These are phyloP conservation scores for Cochlearia excelsa DNA, from an alignment of 345 rosid genomes.

Conservation along the genomic window DNA sequence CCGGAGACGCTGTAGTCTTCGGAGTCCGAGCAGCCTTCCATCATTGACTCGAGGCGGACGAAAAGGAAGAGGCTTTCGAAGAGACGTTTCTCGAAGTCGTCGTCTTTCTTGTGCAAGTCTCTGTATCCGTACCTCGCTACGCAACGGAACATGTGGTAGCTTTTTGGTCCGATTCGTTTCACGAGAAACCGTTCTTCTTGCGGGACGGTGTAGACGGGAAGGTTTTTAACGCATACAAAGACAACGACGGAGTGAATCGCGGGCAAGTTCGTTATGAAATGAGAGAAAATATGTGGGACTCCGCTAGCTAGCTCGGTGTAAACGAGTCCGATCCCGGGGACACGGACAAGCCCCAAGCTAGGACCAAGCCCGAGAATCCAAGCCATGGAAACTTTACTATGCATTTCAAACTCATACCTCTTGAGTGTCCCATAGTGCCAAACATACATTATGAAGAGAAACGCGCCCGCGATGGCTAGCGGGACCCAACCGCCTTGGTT, in stretches of 20 bases:
- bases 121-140: constrained; percentile 74
- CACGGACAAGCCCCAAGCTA: constrained; percentile 77
- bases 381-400: constrained; percentile 73
- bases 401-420: constrained; percentile 76
- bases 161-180: constrained; percentile 71
- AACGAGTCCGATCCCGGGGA: constrained; percentile 75
- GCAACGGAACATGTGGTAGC: constrained; percentile 76
- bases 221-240: constrained; percentile 73
- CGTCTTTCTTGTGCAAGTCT: constrained; percentile 79
- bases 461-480: constrained; percentile 61
- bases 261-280: constrained; percentile 76
- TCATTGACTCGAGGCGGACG: constrained; percentile 66
- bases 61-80: constrained; percentile 57
- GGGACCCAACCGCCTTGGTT: constrained; percentile 89
- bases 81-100: constrained; percentile 64
- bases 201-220: constrained; percentile 71
- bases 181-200: constrained; percentile 73
- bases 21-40: constrained; percentile 75
- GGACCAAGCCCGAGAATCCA: constrained; percentile 85
- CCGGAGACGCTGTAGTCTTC: constrained; percentile 63
- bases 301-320: constrained; percentile 82
- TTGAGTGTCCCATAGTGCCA: constrained; percentile 78
- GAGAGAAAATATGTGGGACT: constrained; percentile 78
- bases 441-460: constrained; percentile 61
- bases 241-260: constrained; percentile 66